These are phyloP conservation scores for Candida maltosa DNA, from an alignment of 805 yeast species.

Conservation along the genomic window DNA sequence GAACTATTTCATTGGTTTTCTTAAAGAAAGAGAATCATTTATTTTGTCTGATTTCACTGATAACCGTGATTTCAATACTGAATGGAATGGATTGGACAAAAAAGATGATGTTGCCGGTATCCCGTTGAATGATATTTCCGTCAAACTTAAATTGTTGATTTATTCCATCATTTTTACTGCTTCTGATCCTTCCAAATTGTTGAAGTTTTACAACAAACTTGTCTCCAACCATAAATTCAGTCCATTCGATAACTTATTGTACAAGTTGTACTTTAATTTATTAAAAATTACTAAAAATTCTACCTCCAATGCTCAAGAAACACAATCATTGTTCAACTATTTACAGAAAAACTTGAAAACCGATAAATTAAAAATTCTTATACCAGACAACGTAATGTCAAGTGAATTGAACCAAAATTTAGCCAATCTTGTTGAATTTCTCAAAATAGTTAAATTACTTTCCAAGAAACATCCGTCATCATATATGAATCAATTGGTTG, in stretches of 20 bases:
- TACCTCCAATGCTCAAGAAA: conserved; percentile 16
- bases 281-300: conserved; percentile 24
- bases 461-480: conserved; percentile 3
- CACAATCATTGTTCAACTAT: conserved; percentile 22
- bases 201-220: conserved; percentile 23
- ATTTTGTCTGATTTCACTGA: conserved; percentile 30
- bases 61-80: conserved; percentile 56
- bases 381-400: conserved; percentile 13
- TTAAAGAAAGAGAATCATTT: conserved; percentile 13
- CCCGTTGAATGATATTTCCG: conserved; percentile 19
- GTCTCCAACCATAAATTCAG: conserved; percentile 12
- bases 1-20: conserved; percentile 19
- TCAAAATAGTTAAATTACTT: conserved; percentile 8
- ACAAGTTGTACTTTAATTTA: conserved; percentile 23
- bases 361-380: conserved; percentile 18
- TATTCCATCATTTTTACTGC: conserved; percentile 38
- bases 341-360: conserved; percentile 29
- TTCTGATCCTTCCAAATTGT: conserved; percentile 18
- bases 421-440: conserved; percentile 13
- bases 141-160: conserved; percentile 33
- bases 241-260: conserved; percentile 22
- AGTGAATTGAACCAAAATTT: conserved; percentile 18
- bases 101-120: conserved; percentile 15
- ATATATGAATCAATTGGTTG: conserved; percentile 1
- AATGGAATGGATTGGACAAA: conserved; percentile 45